Percentiles rank a stretch among this genome's conserved stretches.
These are phyloP conservation scores for Arabidopsis hybrid DNA, from an alignment of 441 rosid genomes.

Conservation along the genomic window DNA sequence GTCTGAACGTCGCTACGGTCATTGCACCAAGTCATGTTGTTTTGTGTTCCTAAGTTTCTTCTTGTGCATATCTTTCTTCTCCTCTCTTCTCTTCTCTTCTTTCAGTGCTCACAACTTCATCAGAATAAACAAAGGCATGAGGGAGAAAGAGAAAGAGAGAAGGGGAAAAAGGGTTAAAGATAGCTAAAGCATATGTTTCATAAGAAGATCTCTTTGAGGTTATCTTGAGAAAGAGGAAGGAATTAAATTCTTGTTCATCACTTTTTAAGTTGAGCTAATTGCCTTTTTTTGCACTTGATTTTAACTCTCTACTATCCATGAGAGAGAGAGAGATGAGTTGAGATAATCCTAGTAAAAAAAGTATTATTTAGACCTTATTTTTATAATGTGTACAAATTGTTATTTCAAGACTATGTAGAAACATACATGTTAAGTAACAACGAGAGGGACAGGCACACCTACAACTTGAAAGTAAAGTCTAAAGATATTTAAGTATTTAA, in stretches of 20 bases:
- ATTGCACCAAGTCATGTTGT: constrained; percentile 84
- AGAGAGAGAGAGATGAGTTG: constrained; percentile 23
- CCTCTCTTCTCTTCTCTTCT: constrained; percentile 28
- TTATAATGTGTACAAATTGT: constrained; percentile 21
- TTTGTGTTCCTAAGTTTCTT: constrained; percentile 36
- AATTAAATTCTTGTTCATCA: constrained; percentile 61
- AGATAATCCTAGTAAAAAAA: constrained; percentile 8
- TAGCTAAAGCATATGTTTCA: constrained; percentile 59
- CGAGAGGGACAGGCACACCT: constrained; percentile 40
- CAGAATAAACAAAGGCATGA: constrained; percentile 46
- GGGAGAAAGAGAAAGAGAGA: constrained; percentile 39
- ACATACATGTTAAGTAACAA: constrained; percentile 41
- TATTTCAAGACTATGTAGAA: constrained; percentile 24
- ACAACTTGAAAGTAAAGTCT: constrained; percentile 41
- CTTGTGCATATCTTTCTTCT: constrained; percentile 51
- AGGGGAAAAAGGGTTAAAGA: constrained; percentile 45
- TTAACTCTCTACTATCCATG: constrained; percentile 45
- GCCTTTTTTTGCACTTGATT: constrained; percentile 36
- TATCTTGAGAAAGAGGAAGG: constrained; percentile 68
- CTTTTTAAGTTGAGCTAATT: constrained; percentile 47
- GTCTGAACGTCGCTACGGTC: constrained; percentile 75
- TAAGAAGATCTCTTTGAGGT: constrained; percentile 51
- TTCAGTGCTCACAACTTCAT: constrained; percentile 45
- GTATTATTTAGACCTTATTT: constrained; percentile 20
- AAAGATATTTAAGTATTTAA: constrained; percentile 3